Conservation (phyloP, 2,329 filamentous ascomycete species). For the Colletotrichum chrysophilum region DNA sequence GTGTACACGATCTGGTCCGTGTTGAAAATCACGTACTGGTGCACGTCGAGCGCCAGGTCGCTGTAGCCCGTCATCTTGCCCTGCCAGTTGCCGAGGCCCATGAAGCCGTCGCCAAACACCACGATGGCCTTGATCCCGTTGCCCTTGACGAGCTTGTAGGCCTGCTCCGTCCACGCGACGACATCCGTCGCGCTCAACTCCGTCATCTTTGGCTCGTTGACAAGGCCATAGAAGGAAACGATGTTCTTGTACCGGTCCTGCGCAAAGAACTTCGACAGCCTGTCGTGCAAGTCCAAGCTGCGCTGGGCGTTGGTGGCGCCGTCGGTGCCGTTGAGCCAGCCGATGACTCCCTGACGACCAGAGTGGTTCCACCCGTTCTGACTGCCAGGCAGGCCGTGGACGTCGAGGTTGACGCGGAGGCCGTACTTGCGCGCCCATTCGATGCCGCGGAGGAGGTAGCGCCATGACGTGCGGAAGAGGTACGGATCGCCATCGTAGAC, state of each 20-base stretch:
- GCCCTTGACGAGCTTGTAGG: conserved; percentile 72
- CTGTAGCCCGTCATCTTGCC: conserved; percentile 75
- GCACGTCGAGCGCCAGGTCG: conserved; percentile 88
- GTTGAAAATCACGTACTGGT: conserved; percentile 99
- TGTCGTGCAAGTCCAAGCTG: conserved; percentile 85
- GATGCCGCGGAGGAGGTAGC: conserved; percentile 89
- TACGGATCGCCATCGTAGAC: conserved; percentile 89
- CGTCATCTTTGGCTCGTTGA: conserved; percentile 93
- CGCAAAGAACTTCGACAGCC: conserved; percentile 89
- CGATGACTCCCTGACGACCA: conserved; percentile 78
- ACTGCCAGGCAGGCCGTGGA: conserved; percentile 89
- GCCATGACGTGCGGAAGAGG: conserved; percentile 84
- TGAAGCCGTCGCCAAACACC: conserved; percentile 94
- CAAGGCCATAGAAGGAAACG: conserved; percentile 89
- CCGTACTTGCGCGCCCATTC: conserved; percentile 95
- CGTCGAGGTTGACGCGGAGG: conserved; percentile 88
- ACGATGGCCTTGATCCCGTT: conserved; percentile 78
- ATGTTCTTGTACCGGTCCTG: conserved; percentile 93
- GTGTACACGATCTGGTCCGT: conserved; percentile 80
- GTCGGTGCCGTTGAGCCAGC: conserved; percentile 91
- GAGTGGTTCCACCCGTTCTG: conserved; percentile 99
- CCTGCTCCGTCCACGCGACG: conserved; percentile 78
- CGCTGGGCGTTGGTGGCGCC: conserved; percentile 80
- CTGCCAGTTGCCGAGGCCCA: conserved; percentile 90
- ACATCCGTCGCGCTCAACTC: conserved; percentile 70